A percentile compares a stretch with the other conserved stretches of the same genome.
These are phyloP conservation scores for Hordeum marinum DNA, from an alignment of 176 grass and related monocot genomes.

Conservation along the genomic window DNA sequence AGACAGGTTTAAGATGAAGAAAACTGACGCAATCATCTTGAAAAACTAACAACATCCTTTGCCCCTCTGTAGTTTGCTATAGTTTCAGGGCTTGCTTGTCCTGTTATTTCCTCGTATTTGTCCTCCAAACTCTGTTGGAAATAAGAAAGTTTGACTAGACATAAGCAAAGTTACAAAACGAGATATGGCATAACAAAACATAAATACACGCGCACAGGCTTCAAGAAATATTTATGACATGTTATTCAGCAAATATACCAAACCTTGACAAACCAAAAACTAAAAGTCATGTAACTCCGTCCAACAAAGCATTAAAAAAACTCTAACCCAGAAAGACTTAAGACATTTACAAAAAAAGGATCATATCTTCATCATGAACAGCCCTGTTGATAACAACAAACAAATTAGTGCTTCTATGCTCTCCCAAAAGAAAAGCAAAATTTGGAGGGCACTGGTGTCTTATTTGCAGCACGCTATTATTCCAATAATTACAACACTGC, in stretches of 20 bases:
- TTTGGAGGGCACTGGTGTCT: background rate
- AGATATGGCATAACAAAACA: background rate
- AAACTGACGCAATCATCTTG: slow-evolving; percentile 39
- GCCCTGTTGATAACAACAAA: background rate
- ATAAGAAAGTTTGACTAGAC: slow-evolving; percentile 6
- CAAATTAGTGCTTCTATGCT: background rate
- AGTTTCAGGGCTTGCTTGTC: slow-evolving; percentile 65
- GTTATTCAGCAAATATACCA: background rate
- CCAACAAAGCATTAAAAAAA: no score
- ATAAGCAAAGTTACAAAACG: slow-evolving; percentile 16
- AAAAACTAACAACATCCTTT: slow-evolving; percentile 48
- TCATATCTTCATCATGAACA: background rate
- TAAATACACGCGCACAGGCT: background rate
- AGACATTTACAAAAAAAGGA: background rate
- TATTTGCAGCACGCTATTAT: background rate
- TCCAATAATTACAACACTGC: background rate
- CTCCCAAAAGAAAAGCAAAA: background rate
- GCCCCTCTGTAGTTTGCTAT: slow-evolving; percentile 46
- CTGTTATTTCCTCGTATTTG: slow-evolving; percentile 71
- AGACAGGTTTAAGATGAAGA: slow-evolving; percentile 21
- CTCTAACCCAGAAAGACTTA: background rate
- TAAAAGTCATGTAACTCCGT: background rate
- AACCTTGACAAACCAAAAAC: background rate
- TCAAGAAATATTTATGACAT: background rate
- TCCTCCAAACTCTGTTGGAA: slow-evolving; percentile 63